Conservation (phyloP, 495 filamentous ascomycete species). For the Daldinia concentrica region DNA sequence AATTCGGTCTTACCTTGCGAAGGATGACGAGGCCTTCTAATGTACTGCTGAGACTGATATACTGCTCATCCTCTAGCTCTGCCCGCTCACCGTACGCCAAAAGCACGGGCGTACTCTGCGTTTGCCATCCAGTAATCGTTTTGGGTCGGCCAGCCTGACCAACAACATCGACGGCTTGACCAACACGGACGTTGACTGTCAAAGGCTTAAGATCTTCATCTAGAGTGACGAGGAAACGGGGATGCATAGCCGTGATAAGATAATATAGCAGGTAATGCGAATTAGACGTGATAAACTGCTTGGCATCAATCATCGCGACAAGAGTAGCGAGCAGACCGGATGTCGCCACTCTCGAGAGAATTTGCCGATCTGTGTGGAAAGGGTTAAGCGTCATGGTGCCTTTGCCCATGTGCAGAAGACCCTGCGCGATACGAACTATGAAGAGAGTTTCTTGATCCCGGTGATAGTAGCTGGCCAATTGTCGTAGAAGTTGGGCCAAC, state of each 20-base stretch:
- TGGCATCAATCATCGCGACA: conserved; percentile 91
- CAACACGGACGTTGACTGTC: conserved; percentile 94
- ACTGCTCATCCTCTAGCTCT: conserved; percentile 97
- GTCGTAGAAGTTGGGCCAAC: conserved; percentile 90
- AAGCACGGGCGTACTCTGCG: conserved; percentile 95
- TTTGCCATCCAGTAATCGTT: conserved; percentile 99
- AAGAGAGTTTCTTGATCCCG: conserved; percentile 94
- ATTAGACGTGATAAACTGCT: conserved; percentile 88
- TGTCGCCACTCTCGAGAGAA: conserved; percentile 89
- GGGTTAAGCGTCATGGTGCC: conserved; percentile 94
- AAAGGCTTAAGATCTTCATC: conserved; percentile 94
- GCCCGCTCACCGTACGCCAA: conserved; percentile 93
- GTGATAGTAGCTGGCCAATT: conserved; percentile 97
- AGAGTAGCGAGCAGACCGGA: conserved; percentile 90
- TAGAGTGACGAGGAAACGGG: conserved; percentile 92
- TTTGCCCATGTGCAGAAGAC: conserved; percentile 98
- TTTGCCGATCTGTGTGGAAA: conserved; percentile 97
- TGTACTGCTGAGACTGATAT: conserved; percentile 86
- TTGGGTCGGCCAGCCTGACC: conserved; percentile 96
- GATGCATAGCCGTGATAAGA: conserved; percentile 96
- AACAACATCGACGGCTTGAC: conserved; percentile 97
- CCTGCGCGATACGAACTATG: conserved; percentile 99
- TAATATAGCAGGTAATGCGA: conserved; percentile 97
- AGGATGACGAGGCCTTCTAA: conserved; percentile 96
- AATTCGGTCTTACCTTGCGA: conserved; percentile 77